A percentile compares a stretch with the other conserved stretches of the same genome.
Conservation (phyloP, 139 green algal genomes). For the Coelastrella sp. region DNA sequence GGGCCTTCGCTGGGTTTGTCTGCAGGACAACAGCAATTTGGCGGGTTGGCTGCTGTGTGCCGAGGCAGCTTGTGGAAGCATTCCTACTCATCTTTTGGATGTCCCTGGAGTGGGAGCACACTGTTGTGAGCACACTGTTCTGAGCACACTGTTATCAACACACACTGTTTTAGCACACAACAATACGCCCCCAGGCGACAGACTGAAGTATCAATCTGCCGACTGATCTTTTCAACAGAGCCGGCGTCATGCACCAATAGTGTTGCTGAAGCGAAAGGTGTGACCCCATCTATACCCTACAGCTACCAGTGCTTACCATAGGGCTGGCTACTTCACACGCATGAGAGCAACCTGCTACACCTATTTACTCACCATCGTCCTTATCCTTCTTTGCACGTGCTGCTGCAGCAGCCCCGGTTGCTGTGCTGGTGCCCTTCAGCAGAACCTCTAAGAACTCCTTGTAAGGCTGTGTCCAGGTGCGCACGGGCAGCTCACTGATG, state of each 20-base stretch:
- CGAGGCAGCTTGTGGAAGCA: too few species aligned
- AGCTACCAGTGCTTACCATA: too few species aligned
- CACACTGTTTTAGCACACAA: not conserved
- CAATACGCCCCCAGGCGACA: too few species aligned
- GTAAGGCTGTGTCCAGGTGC: slow-evolving; percentile 99
- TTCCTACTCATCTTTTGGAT: too few species aligned
- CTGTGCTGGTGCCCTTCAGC: slow-evolving; percentile 68
- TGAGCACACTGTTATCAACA: not conserved
- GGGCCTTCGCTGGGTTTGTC: slow-evolving; percentile 47
- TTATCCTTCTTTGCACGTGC: slow-evolving; percentile 68
- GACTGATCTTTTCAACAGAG: too few species aligned
- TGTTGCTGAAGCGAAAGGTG: not conserved
- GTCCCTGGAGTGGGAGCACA: too few species aligned
- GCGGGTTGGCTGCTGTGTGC: too few species aligned
- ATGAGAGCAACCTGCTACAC: not conserved
- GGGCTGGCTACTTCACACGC: not conserved
- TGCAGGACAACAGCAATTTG: not conserved
- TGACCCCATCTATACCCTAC: too few species aligned
- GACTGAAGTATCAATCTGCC: too few species aligned
- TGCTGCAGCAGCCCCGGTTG: slow-evolving; percentile 47
- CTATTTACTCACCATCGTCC: not conserved
- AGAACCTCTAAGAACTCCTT: slow-evolving; percentile 98
- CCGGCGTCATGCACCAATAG: not conserved
- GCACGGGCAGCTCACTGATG: slow-evolving; percentile 96
- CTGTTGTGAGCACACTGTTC: too few species aligned